Evolutionary conservation across 1,284 basidiomycete genomes (phyloP).

Genomic region (Trichosporon coremiiforme): DNA sequence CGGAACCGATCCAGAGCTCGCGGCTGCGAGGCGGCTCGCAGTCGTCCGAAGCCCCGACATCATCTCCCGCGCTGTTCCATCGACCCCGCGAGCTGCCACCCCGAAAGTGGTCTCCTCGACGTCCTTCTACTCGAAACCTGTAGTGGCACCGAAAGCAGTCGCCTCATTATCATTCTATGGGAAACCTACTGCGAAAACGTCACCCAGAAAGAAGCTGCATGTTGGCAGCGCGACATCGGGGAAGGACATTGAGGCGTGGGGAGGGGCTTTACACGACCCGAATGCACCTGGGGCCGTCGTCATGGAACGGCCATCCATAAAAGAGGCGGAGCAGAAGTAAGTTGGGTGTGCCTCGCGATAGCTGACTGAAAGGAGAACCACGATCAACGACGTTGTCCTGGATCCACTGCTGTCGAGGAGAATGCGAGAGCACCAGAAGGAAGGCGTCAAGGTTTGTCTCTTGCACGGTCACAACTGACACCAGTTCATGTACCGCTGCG

Average conservation of each 20-base stretch:
- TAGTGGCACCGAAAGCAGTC: not conserved
- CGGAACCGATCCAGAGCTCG: not conserved
- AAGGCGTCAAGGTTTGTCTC: slow-evolving; percentile 64
- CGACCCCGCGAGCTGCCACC: not conserved
- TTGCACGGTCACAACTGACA: slow-evolving; percentile 21
- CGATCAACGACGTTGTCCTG: slow-evolving; percentile 82
- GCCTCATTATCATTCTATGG: slow-evolving; percentile 41
- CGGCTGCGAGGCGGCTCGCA: slow-evolving; percentile 12
- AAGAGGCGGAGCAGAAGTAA: slow-evolving; percentile 76
- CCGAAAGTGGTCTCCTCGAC: slow-evolving; percentile 18
- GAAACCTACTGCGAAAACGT: slow-evolving; percentile 33
- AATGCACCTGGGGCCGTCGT: slow-evolving; percentile 74
- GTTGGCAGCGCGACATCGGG: slow-evolving; percentile 25
- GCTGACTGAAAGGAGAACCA: slow-evolving; percentile 37
- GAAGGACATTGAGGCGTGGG: slow-evolving; percentile 40
- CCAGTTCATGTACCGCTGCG: slow-evolving; percentile 90
- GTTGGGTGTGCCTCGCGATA: slow-evolving; percentile 26
- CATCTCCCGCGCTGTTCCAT: not conserved
- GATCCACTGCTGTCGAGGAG: slow-evolving; percentile 79
- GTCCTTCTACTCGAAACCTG: slow-evolving; percentile 40
- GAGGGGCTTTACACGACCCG: slow-evolving; percentile 62
- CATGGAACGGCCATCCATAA: slow-evolving; percentile 75
- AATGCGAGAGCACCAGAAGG: slow-evolving; percentile 86
- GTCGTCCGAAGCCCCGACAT: not conserved
- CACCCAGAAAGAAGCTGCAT: slow-evolving; percentile 37